Conservation (phyloP, 2,329 filamentous ascomycete genomes). For the Colletotrichum aenigma region DNA sequence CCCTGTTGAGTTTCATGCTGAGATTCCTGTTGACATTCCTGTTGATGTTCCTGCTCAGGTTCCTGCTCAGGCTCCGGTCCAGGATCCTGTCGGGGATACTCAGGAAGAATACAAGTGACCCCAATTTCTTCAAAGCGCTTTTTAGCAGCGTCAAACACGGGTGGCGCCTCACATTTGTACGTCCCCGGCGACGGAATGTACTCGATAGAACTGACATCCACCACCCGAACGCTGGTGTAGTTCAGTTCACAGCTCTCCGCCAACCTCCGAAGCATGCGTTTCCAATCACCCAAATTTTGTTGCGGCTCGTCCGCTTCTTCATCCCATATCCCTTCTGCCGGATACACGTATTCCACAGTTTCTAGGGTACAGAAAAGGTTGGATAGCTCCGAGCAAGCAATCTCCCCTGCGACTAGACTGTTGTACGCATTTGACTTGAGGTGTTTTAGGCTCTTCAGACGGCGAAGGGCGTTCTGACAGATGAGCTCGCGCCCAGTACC, state of each 20-base stretch:
- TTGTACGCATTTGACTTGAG: not conserved
- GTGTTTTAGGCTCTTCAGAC: not conserved
- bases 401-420: not conserved
- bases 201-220: not conserved
- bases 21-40: not conserved
- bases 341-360: not conserved
- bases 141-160: not conserved
- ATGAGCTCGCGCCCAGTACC: not conserved
- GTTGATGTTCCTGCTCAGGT: not conserved
- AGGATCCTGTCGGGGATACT: rapidly evolving
- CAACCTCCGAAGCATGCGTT: not conserved
- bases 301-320: not conserved
- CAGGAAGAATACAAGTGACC: not conserved
- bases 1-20: not conserved
- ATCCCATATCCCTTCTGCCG: not conserved
- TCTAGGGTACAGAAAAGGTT: rapidly evolving
- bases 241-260: not conserved
- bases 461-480: not conserved
- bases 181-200: not conserved
- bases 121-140: not conserved
- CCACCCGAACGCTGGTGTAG: not conserved
- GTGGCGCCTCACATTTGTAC: not conserved
- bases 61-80: not conserved
- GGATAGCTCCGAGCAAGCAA: not conserved
- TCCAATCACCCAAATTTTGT: not conserved